Evolutionary conservation across 2,329 filamentous ascomycete genomes (phyloP).

Genomic region (Talaromyces atroroseus): DNA sequence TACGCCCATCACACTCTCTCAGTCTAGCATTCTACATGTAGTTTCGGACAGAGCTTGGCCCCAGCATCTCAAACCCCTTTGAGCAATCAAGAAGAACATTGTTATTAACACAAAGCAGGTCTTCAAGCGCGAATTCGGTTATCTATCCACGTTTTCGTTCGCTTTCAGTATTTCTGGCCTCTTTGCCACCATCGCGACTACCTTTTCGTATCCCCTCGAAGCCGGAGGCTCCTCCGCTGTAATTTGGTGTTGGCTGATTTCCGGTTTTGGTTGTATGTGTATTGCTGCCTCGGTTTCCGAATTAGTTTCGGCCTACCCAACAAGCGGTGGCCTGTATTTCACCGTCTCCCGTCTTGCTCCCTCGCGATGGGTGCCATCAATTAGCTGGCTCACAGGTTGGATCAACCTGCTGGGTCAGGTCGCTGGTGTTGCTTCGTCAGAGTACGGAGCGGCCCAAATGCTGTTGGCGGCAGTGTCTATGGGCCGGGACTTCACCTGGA

Average conservation of each 20-base stretch:
- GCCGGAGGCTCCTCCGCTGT: conserved; percentile 48
- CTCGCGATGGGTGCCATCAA: conserved; percentile 41
- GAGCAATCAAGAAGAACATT: not conserved
- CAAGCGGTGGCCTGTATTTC: conserved; percentile 52
- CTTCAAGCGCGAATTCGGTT: conserved; percentile 56
- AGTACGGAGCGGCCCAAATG: conserved; percentile 54
- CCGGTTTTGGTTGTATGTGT: conserved; percentile 53
- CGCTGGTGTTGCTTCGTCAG: conserved; percentile 51
- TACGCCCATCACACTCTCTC: conserved; percentile 15
- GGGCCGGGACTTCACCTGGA: conserved; percentile 35
- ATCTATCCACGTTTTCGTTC: conserved; percentile 56
- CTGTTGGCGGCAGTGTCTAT: conserved; percentile 33
- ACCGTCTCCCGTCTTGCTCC: conserved; percentile 52
- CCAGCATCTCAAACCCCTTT: not conserved
- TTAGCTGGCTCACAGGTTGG: conserved; percentile 50
- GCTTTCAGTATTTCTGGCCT: conserved; percentile 54
- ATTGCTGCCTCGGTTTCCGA: conserved; percentile 52
- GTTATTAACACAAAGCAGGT: conserved; percentile 31
- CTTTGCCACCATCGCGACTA: conserved; percentile 53
- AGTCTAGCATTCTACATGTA: not conserved
- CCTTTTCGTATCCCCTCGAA: conserved; percentile 49
- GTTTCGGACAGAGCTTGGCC: not conserved
- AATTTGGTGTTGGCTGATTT: conserved; percentile 57
- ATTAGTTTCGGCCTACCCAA: conserved; percentile 55
- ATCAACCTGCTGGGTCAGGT: conserved; percentile 51